Evolutionary conservation across 1,284 basidiomycete genomes (phyloP).

Genomic region (Fistulinella cinereoalba): DNA sequence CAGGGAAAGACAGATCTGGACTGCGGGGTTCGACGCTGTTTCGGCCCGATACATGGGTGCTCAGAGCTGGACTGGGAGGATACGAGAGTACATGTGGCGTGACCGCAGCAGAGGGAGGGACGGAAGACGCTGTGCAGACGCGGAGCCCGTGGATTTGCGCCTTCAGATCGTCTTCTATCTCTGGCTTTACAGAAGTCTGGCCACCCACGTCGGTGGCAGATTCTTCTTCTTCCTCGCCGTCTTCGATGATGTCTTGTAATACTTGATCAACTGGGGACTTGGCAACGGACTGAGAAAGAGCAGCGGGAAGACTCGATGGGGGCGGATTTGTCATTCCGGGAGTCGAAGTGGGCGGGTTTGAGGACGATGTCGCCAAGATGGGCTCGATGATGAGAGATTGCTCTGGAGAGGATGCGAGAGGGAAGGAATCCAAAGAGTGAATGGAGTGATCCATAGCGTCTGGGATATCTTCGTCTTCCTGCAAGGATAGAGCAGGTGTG

Average conservation of each 20-base stretch:
- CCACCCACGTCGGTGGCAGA: conserved; percentile 8
- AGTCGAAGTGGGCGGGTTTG: conserved; percentile 33
- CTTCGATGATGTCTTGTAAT: conserved; percentile 55
- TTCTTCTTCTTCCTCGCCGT: conserved; percentile 43
- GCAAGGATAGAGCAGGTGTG: background rate
- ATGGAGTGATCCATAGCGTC: background rate
- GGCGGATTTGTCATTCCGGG: conserved; percentile 32
- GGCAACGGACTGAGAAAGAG: conserved; percentile 28
- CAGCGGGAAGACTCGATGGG: conserved; percentile 38
- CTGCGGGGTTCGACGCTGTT: conserved; percentile 25
- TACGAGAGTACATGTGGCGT: conserved; percentile 21
- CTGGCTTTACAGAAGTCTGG: conserved; percentile 4
- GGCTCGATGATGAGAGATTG: conserved; percentile 25
- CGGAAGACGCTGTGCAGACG: conserved; percentile 48
- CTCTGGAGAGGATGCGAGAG: conserved; percentile 7
- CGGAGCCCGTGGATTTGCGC: conserved; percentile 59
- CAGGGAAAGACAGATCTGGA: conserved; percentile 14
- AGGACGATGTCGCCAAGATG: conserved; percentile 34
- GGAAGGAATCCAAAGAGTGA: background rate
- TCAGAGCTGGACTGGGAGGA: conserved; percentile 25
- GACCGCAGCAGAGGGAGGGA: conserved; percentile 23
- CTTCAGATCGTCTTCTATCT: conserved; percentile 24
- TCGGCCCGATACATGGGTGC: conserved; percentile 14
- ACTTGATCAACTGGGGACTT: conserved; percentile 33
- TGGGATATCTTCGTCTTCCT: background rate